A percentile compares a stretch with the other conserved stretches of the same genome.
Conservation (phyloP, 768 basidiomycete species). For the Tulasnella sp. region DNA sequence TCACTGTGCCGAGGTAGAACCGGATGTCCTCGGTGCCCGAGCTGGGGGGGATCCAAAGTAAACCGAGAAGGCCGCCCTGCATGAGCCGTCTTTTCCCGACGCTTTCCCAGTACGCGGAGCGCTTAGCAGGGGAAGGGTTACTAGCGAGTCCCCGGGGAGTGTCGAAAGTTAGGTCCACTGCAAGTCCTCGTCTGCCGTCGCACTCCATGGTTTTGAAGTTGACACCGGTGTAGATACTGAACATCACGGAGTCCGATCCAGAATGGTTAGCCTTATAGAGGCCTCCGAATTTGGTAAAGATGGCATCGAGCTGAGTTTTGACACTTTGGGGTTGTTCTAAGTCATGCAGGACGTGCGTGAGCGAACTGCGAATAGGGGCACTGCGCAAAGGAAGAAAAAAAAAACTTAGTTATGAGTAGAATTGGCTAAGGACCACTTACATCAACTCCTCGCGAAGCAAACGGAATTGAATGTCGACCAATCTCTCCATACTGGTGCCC, state of each 20-base stretch:
- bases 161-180: constrained; percentile 53
- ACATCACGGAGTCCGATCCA: constrained; percentile 35
- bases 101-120: constrained; percentile 64
- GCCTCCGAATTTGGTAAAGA: constrained; percentile 39
- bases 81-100: constrained; percentile 62
- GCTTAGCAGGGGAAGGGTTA: constrained; percentile 45
- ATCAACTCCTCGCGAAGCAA: constrained; percentile 73
- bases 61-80: constrained; percentile 65
- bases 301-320: constrained; percentile 32
- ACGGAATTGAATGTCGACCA: constrained; percentile 75
- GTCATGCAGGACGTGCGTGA: constrained; percentile 56
- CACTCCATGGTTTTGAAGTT: constrained; percentile 20
- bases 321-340: constrained; percentile 39
- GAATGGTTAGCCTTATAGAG: constrained; percentile 37
- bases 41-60: constrained; percentile 51
- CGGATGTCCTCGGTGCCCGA: not conserved
- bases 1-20: constrained; percentile 60
- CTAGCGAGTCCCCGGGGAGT: constrained; percentile 63
- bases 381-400: constrained; percentile 41
- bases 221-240: constrained; percentile 40
- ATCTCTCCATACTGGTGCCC: constrained; percentile 61
- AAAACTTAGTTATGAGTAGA: not conserved
- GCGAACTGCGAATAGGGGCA: constrained; percentile 57
- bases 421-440: constrained; percentile 43
- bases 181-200: constrained; percentile 51